Evolutionary conservation across 768 basidiomycete species (phyloP), one percentile per base, ranked within the genome.

Genomic region (Psilocybe cubensis): DNA sequence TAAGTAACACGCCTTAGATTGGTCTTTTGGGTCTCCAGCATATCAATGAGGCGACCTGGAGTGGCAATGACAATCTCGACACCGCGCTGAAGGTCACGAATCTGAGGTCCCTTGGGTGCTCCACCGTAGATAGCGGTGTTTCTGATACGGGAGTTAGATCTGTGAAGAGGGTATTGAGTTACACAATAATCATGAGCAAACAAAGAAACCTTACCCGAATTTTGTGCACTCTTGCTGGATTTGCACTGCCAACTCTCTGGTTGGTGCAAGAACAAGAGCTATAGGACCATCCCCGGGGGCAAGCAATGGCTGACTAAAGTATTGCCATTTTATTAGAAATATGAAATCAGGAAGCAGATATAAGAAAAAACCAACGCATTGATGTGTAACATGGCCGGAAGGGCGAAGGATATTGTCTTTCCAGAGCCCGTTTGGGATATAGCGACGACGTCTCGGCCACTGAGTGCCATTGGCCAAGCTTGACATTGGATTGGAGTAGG

Each of bases 11-110:
- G 89, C 56, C 92, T 92, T 52, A 99, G 84, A 74, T 98, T 98
- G 20, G 96, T 98, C 78, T 97, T 97, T 70, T 91, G 88, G 1
- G 85, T 86, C 78, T 99, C 97, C 24, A 99, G 84, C 97, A 99
- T 98, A 71, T 99, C 97, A 65, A 99, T 99, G 63, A 99, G 80
- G 63, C 97, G 94, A 67, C 97, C 97, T 8, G 97, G 97, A n/a
- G 97, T 99, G n/a, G 97, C 97, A 64, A 99, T 98, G 61, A 96
- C 95, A 56, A 99, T 87, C 73, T 99, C 97, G 10, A 96, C 94
- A 48, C 97, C 97, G 53, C 96, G 90, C 71, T 96, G 94, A 52
- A 99, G 79, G 73, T 99, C 97, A 62, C 97, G 92, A 66, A 98
- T 97, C 76, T 99, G 97, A 25, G 92, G 94, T 6, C 97, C 97